These are phyloP conservation scores for Bauhinia variegata DNA, from an alignment of 306 rosid genomes.

Conservation along the genomic window DNA sequence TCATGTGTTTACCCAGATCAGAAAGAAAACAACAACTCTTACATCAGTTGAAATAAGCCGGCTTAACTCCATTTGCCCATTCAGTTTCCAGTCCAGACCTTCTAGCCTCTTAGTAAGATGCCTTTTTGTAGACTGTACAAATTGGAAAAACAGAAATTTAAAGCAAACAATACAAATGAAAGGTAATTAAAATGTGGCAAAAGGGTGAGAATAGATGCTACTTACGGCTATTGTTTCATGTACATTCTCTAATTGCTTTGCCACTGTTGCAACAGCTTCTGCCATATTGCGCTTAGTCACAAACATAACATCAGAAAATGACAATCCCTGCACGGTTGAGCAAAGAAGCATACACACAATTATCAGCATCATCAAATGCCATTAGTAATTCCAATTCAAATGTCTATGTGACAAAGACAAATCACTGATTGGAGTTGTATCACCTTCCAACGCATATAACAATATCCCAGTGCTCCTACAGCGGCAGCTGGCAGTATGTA, in stretches of 20 bases:
- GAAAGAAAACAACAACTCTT: slow-evolving; percentile 34
- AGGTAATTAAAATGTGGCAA: slow-evolving; percentile 29
- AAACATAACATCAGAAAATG: slow-evolving; percentile 81
- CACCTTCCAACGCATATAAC: slow-evolving; percentile 89
- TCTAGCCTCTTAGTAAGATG: slow-evolving; percentile 72
- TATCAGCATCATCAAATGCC: slow-evolving; percentile 25
- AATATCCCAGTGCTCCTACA: slow-evolving; percentile 81
- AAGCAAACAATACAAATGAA: slow-evolving; percentile 1
- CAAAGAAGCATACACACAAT: neutral
- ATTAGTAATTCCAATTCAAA: slow-evolving; percentile 10
- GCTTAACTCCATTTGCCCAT: slow-evolving; percentile 62
- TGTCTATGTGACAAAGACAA: slow-evolving; percentile 19
- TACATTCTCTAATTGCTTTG: slow-evolving; percentile 75
- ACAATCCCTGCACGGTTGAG: slow-evolving; percentile 60
- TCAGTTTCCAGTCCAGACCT: slow-evolving; percentile 66
- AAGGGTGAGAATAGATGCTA: slow-evolving; percentile 29
- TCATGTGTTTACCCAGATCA: slow-evolving; percentile 5
- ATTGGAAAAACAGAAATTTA: slow-evolving; percentile 4
- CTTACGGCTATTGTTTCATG: slow-evolving; percentile 81
- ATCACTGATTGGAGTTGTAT: neutral
- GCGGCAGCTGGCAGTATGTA: slow-evolving; percentile 82
- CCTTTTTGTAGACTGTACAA: slow-evolving; percentile 63
- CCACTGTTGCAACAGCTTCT: slow-evolving; percentile 64
- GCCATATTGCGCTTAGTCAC: slow-evolving; percentile 81
- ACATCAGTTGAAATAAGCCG: slow-evolving; percentile 67